Base-by-base conservation (phyloP, 2,329 filamentous ascomycete species). In the Chalaropsis ovoidea region DNA sequence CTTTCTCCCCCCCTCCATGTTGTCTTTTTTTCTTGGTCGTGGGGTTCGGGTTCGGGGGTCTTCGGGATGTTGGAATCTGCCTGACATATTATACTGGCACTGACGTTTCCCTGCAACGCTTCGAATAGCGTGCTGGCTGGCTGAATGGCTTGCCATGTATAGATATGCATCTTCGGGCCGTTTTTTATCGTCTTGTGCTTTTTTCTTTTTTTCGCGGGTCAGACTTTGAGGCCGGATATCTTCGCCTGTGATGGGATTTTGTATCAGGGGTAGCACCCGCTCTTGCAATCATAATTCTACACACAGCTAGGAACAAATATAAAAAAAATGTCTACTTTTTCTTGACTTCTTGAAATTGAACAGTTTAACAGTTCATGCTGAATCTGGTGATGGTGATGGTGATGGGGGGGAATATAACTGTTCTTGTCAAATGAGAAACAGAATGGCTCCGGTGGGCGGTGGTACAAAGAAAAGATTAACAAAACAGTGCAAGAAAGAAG, bases 21-120 rank as follows among this genome's bases (percentile, higher is more conserved):
- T 43, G 11, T 56, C 22, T 27, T 24, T 56, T 31, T 27, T 10
- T 31, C 24, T 15, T 56, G 24, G 10, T 22, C 17, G 17, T 22
- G 10, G 49, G 19, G 49, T 56, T 56, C 54, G 27, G 17, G 54
- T 11, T 58, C 54, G 54, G 54, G 27, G 54, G 8, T 58, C 27
- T 39, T 58, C 54, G 54, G 54, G 15, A 58, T 35, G 27, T 58
- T 58, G n/a, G 27, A 35, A 35, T 58, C 27, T 27, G 54, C 27
- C 35, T 31, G 31, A 31, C 31, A 31, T 31, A 6, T 31, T 31
- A 6, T 31, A 6, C 6, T 56, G 22, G 17, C 45, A 56, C 52
- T 56, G 19, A 27, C 13, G 22, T 56, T 56, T 56, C 13, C 13
- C 10, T 31, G 22, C 31, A 31, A 31, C 31, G 31, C 31, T 31